Evolutionary conservation across 805 yeast species (phyloP), one percentile per base, ranked within the genome.

Genomic region (Sugiyamaella americana): DNA sequence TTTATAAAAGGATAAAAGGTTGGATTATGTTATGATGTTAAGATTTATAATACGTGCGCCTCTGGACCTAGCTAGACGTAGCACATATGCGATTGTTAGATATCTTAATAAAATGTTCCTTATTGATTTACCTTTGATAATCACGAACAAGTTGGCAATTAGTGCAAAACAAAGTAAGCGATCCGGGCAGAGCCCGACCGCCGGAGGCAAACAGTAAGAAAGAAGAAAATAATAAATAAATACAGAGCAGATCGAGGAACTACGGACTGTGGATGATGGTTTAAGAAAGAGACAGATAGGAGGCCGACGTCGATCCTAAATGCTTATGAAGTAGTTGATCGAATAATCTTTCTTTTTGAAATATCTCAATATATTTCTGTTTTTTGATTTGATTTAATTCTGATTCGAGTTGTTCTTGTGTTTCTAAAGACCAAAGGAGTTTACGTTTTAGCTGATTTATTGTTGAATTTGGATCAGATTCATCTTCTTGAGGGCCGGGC

Each of bases 291-390:
- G 26, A 13, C 35, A 40, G 37, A 13, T 32, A 16, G 22, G 43
- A 18, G 5, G 43, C 36, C 16, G 18, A 32, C 10, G 18, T 19
- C 5, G 35, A 19, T 5, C 37, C 35, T 17, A 23, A 21, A 11
- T 16, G 17, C 36, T 32, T 23, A 17, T 18, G 40, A 3, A 67
- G 32, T 26, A 64, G 50, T 41, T 52, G 37, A 48, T 67, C 67
- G 19, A 68, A 46, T 18, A 63, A 40, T 30, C 47, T 43, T 55
- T 68, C 73, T 48, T 68, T 68, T 21, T 55, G 61, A 5, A 51
- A 38, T 68, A 67, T 62, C 37, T 61, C 57, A n/a, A 48, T 48
- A 39, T 46, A 40, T 20, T 53, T 49, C 34, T 46, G 45, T 16
- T 38, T 8, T 26, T 54, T 47, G 16, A 62, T 54, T 32, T 40